Base-by-base conservation (phyloP, 495 filamentous ascomycete species). In the Aspergillus nidulans region DNA sequence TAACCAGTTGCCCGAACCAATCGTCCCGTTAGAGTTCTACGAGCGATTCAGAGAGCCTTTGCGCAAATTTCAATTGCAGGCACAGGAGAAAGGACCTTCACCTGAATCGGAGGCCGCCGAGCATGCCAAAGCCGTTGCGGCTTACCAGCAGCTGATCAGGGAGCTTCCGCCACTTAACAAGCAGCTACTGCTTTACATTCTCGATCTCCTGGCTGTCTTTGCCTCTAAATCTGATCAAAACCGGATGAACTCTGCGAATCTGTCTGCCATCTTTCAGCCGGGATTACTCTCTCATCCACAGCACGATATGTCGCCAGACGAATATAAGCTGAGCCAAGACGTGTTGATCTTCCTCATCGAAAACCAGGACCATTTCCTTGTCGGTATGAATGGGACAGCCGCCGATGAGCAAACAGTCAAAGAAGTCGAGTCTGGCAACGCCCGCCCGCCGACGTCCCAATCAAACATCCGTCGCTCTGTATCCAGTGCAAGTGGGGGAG, bases 231-330 rank as follows among this genome's bases (percentile, higher is more conserved):
- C 92, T 0, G 94, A 99, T 55, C 82, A 91, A 52, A 99, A 99
- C 68, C 85, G 91, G 41, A 99, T 99, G 94, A 95, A 85, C 13
- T 90, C 94, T 28, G 84, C 84, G 58, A 99, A 99, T 65, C 72
- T 99, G 12, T 87, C 94, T n/a, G 92, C 94, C 34, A 97, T 99
- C 61, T 99, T 99, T 71, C 95, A 97, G 66, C 94, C 94, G 3
- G 94, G 94, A 42, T 85, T 99, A 71, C 80, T 99, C 19, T 95
- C 91, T 10, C 94, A 97, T 69, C 94, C 94, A 3, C 76, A 81
- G 28, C 94, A 99, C 68, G 91, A 96, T 60, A 96, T 99, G 91
- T 82, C 88, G 7, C 94, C 94, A 6, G 80, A 86, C 18, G 92
- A 96, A 59, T 99, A 99, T 64, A 87, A 90, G 32, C 74, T 97